A percentile compares a stretch with the other conserved stretches of the same genome.
Evolutionary conservation across 768 basidiomycete species (phyloP).

Genomic region (Candolleomyces efflorescens): DNA sequence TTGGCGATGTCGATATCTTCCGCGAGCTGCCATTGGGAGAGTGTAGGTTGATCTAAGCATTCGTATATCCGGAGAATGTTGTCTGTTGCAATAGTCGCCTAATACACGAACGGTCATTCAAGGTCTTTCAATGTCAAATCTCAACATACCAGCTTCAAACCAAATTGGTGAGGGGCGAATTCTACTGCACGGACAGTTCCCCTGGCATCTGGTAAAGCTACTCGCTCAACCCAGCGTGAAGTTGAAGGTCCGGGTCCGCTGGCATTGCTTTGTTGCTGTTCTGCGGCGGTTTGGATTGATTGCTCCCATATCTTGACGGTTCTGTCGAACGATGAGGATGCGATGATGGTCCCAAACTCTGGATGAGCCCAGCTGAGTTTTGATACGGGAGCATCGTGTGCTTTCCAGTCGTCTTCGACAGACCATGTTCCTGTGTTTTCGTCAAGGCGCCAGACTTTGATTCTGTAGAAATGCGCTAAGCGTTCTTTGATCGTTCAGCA

Average conservation of each 20-base stretch:
- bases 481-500: constrained; percentile 12
- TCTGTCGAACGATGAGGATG: constrained; percentile 85
- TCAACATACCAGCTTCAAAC: constrained; percentile 73
- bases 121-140: neutral
- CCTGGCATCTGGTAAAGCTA: constrained; percentile 75
- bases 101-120: neutral
- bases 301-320: constrained; percentile 94
- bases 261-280: constrained; percentile 22
- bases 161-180: constrained; percentile 85
- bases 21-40: constrained; percentile 69
- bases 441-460: constrained; percentile 83
- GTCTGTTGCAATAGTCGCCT: constrained; percentile 91
- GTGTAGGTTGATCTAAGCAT: constrained; percentile 72
- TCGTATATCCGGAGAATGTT: constrained; percentile 87
- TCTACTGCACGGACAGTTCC: constrained; percentile 84
- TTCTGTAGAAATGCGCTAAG: constrained; percentile 40
- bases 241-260: constrained; percentile 24
- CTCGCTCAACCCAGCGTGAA: constrained; percentile 70
- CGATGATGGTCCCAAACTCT: constrained; percentile 84
- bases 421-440: constrained; percentile 71
- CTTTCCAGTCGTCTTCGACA: constrained; percentile 91
- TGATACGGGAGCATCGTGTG: constrained; percentile 90
- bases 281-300: constrained; percentile 27
- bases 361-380: constrained; percentile 90
- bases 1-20: constrained; percentile 73